Conservation (phyloP, 2,329 filamentous ascomycete species). For the Metarhizium humberi region DNA sequence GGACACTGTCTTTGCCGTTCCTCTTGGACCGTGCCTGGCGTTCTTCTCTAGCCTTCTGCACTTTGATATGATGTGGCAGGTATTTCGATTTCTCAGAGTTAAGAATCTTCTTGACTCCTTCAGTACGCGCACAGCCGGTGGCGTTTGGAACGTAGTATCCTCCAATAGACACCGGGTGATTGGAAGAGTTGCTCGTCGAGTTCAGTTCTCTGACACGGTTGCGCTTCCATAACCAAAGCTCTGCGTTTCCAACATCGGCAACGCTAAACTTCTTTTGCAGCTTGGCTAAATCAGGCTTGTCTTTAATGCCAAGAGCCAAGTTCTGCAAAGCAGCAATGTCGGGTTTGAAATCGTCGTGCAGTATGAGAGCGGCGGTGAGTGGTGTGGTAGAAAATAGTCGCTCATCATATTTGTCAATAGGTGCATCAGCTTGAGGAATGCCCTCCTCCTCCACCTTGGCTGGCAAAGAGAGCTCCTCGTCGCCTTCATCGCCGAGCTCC, state of each 20-base stretch:
- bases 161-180: constrained; percentile 36
- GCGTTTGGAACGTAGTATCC: constrained; percentile 76
- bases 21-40: constrained; percentile 67
- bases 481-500: constrained; percentile 25
- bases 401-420: constrained; percentile 42
- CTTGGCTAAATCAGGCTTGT: constrained; percentile 39
- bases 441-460: constrained; percentile 17
- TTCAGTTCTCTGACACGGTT: constrained; percentile 49
- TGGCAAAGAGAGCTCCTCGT: constrained; percentile 31
- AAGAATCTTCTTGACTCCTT: constrained; percentile 89
- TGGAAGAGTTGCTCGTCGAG: constrained; percentile 17
- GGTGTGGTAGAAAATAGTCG: constrained; percentile 40
- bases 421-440: constrained; percentile 20
- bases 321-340: constrained; percentile 35
- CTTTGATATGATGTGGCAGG: constrained; percentile 92
- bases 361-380: constrained; percentile 30
- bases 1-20: constrained; percentile 55
- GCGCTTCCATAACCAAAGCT: constrained; percentile 48
- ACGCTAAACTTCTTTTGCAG: constrained; percentile 38
- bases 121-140: constrained; percentile 80
- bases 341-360: constrained; percentile 35
- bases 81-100: constrained; percentile 98
- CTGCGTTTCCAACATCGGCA: constrained; percentile 37
- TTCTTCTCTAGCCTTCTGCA: constrained; percentile 83
- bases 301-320: constrained; percentile 32